Evolutionary conservation across 225 moss, liverwort and hornwort genomes (phyloP).

Genomic region (Rhytidiadelphus loreus): DNA sequence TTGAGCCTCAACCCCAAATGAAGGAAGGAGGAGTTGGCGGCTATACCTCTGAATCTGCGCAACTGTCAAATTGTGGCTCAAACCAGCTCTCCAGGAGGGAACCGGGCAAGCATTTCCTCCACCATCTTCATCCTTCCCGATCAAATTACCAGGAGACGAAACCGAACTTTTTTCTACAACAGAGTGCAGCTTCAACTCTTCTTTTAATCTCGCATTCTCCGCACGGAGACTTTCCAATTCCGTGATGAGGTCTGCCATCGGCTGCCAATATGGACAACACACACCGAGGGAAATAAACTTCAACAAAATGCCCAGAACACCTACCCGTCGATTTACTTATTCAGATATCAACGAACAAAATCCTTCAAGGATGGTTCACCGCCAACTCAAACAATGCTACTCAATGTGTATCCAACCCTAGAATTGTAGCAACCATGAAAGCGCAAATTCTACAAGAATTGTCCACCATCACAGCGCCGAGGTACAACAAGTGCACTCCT

Average conservation of each 20-base stretch:
- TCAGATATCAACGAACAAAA: background rate
- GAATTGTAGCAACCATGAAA: background rate
- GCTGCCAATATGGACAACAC: background rate
- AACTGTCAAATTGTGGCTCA: constrained; percentile 49
- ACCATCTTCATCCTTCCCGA: background rate
- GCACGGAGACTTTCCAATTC: constrained; percentile 28
- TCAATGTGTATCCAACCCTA: background rate
- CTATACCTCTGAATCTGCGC: constrained; percentile 63
- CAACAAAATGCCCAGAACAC: background rate
- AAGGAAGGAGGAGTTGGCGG: constrained; percentile 80
- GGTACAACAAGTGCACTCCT: background rate
- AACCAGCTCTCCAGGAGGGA: constrained; percentile 22
- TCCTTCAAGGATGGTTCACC: background rate
- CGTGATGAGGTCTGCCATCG: constrained; percentile 14
- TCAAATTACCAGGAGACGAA: background rate
- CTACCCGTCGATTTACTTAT: too few relatives aligned
- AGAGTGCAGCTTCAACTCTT: constrained; percentile 12
- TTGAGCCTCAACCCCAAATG: constrained; percentile 76
- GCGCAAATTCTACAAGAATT: background rate
- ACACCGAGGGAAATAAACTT: background rate
- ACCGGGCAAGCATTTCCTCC: background rate
- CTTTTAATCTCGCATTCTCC: constrained; percentile 35
- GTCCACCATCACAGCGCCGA: background rate
- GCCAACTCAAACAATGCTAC: background rate
- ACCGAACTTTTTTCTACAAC: too few relatives aligned